Evolutionary conservation across 1,284 basidiomycete genomes (phyloP).

Genomic region (Cutaneotrichosporon arboriforme): DNA sequence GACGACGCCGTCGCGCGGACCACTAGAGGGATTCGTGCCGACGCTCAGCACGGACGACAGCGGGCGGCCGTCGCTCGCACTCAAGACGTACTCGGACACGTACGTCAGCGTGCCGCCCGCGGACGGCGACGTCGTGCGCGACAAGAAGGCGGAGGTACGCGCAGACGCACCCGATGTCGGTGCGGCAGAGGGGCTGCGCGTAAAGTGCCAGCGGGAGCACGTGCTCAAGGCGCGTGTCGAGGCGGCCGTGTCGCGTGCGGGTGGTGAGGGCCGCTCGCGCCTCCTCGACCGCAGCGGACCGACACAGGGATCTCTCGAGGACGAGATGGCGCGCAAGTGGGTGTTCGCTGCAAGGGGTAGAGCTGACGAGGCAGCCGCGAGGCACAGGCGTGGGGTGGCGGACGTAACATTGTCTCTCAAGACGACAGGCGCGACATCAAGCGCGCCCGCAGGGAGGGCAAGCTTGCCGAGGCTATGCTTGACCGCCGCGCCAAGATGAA

Average conservation of each 20-base stretch:
- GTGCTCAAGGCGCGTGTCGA: constrained; percentile 66
- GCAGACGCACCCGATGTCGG: constrained; percentile 82
- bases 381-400: constrained; percentile 79
- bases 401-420: constrained; percentile 58
- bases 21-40: constrained; percentile 46
- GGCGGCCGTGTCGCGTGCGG: constrained; percentile 5
- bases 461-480: constrained; percentile 77
- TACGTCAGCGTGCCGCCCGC: constrained; percentile 33
- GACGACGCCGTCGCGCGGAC: constrained; percentile 43
- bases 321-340: constrained; percentile 48
- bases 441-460: constrained; percentile 77
- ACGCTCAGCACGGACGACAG: constrained; percentile 11
- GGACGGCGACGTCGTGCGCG: constrained; percentile 11
- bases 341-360: constrained; percentile 13
- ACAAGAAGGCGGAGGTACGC: constrained; percentile 58
- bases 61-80: constrained; percentile 21
- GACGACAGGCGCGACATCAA: constrained; percentile 65
- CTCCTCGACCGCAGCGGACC: constrained; percentile 55
- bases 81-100: constrained; percentile 33
- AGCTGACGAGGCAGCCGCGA: constrained; percentile 50
- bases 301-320: constrained; percentile 47
- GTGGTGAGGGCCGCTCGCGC: constrained; percentile 50
- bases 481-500: constrained; percentile 86
- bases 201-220: constrained; percentile 86
- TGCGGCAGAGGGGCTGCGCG: constrained; percentile 72